phyloP scores from a whole-genome alignment of 306 rosid species.

The Senna tora region DNA sequence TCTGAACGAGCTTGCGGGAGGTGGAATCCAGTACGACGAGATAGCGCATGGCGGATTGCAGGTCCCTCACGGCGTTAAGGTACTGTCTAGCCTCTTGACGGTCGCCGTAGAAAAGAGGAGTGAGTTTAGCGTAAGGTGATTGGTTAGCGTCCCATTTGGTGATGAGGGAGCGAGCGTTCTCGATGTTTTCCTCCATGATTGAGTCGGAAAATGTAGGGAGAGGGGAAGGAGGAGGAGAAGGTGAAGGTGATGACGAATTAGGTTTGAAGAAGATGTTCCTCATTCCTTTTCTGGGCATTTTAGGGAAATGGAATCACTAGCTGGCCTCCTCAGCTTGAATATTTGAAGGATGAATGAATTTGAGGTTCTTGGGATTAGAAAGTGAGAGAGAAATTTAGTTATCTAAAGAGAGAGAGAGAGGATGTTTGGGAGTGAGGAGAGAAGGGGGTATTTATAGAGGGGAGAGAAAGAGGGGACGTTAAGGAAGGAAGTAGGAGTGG shows the following conservation, averaged over 20 bases:
- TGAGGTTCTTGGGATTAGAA: too few relatives aligned
- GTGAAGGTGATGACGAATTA: constrained; percentile 31
- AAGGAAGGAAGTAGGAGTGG: too few relatives aligned
- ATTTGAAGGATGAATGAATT: too few relatives aligned
- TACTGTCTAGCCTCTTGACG: constrained; percentile 68
- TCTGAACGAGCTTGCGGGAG: constrained; percentile 50
- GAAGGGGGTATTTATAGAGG: too few relatives aligned
- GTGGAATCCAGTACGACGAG: constrained; percentile 45
- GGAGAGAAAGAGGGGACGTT: too few relatives aligned
- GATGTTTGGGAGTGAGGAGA: too few relatives aligned
- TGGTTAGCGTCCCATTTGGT: constrained; percentile 54
- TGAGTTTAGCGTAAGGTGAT: constrained; percentile 16
- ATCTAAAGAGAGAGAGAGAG: too few relatives aligned
- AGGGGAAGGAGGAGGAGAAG: constrained; percentile 44
- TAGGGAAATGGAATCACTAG: background rate
- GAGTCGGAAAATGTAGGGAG: constrained; percentile 49
- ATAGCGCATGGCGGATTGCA: constrained; percentile 73
- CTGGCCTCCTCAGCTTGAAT: too few relatives aligned
- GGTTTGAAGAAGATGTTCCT: constrained; percentile 50
- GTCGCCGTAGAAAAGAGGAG: constrained; percentile 54
- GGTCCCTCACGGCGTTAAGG: constrained; percentile 52
- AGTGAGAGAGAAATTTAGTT: too few relatives aligned
- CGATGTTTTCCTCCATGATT: constrained; percentile 64
- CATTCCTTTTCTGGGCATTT: constrained; percentile 42
- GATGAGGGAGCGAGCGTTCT: constrained; percentile 57